Evolutionary conservation across 2,329 filamentous ascomycete genomes (phyloP).

Genomic region (Rachicladosporium sp.): DNA sequence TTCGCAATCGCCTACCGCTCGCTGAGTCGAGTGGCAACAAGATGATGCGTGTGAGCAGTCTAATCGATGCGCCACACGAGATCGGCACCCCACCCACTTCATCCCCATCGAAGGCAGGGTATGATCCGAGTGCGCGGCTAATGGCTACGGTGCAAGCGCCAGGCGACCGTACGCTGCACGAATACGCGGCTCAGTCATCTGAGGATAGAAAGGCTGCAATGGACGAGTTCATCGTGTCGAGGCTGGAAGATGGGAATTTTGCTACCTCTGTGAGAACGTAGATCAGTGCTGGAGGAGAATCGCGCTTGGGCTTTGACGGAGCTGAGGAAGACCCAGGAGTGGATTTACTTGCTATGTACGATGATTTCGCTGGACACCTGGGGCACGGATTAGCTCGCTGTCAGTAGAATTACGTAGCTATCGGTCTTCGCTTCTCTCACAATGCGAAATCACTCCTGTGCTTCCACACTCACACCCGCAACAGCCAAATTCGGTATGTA

Average conservation of each 20-base stretch:
- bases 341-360: no score
- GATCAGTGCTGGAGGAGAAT: constrained; percentile 37
- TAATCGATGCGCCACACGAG: constrained; percentile 17
- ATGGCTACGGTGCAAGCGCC: constrained; percentile 1
- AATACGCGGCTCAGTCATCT: constrained; percentile 28
- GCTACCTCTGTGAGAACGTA: constrained; percentile 39
- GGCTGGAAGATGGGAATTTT: constrained; percentile 38
- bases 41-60: constrained; percentile 12
- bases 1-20: constrained; percentile 5
- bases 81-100: constrained; percentile 11
- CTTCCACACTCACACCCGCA: no score
- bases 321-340: no score
- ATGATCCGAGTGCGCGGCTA: background rate
- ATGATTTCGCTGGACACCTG: no score
- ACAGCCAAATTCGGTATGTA: no score
- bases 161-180: constrained; percentile 7
- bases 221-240: constrained; percentile 39
- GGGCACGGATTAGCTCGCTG: no score
- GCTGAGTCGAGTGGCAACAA: constrained; percentile 4
- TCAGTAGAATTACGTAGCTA: no score
- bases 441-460: no score
- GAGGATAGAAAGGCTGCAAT: constrained; percentile 31
- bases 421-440: no score
- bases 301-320: constrained; percentile 28
- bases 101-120: constrained; percentile 4